Evolutionary conservation across 177 flowering plant species (phyloP).

Genomic region (Vitis hybrid): DNA sequence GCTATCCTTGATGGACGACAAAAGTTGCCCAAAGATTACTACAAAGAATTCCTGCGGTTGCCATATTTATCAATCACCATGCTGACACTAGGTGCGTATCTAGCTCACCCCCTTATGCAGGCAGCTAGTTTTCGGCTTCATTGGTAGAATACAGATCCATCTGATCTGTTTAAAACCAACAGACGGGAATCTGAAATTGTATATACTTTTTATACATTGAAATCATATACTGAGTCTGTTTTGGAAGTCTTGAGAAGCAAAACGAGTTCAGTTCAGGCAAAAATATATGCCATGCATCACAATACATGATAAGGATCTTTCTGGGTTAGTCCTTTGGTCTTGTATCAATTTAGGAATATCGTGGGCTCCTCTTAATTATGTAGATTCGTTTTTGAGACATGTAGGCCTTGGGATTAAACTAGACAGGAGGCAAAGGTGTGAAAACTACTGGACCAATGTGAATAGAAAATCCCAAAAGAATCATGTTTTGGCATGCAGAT

Average conservation of each 20-base stretch:
- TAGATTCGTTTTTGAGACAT: too few relatives aligned
- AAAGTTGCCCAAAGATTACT: constrained; percentile 77
- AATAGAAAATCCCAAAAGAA: too few relatives aligned
- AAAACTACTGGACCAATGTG: too few relatives aligned
- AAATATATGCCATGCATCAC: neutral
- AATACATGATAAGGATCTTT: too few relatives aligned
- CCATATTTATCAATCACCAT: constrained; percentile 79
- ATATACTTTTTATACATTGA: neutral
- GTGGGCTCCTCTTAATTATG: too few relatives aligned
- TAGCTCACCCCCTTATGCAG: constrained; percentile 92
- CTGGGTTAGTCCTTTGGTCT: too few relatives aligned
- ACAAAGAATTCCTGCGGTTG: constrained; percentile 78
- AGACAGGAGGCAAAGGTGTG: too few relatives aligned
- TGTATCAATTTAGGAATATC: too few relatives aligned
- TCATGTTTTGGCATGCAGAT: too few relatives aligned
- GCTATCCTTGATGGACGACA: constrained; percentile 97
- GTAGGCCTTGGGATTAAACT: too few relatives aligned
- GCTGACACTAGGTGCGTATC: constrained; percentile 78
- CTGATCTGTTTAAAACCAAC: neutral
- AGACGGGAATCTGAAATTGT: neutral
- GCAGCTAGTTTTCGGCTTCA: constrained; percentile 83
- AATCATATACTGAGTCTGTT: neutral
- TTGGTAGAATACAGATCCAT: constrained; percentile 52
- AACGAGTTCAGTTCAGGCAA: neutral
- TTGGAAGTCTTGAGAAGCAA: neutral